Percentiles rank a stretch among this genome's conserved stretches.
These are phyloP conservation scores for Truncatella angustata DNA, from an alignment of 2,329 filamentous ascomycete species.

Conservation along the genomic window DNA sequence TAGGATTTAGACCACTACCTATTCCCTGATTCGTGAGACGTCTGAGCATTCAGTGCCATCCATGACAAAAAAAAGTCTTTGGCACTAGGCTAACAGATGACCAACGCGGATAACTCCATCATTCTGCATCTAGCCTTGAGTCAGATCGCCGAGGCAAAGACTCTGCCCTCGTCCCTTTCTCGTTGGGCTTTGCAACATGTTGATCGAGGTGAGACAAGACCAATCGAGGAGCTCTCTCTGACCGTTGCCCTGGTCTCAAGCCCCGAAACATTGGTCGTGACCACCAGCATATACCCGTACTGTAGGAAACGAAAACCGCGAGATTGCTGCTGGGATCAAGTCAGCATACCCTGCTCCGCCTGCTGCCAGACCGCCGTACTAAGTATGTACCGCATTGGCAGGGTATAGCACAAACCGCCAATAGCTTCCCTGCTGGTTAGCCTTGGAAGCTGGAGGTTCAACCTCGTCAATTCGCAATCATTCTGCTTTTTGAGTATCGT, in stretches of 20 bases:
- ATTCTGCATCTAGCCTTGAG: not conserved
- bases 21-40: too few species aligned
- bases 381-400: too few species aligned
- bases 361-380: not conserved
- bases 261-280: too few species aligned
- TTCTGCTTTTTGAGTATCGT: not conserved
- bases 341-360: too few species aligned
- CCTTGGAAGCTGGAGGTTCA: slow-evolving; percentile 11
- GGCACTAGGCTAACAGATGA: not conserved
- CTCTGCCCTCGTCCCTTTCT: not conserved
- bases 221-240: not conserved
- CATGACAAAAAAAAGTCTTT: not conserved
- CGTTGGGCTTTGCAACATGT: not conserved
- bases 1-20: too few species aligned
- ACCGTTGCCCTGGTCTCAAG: too few species aligned
- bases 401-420: not conserved
- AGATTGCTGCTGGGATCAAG: not conserved
- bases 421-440: slow-evolving; percentile 2
- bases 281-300: not conserved
- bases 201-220: not conserved
- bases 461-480: slow-evolving; percentile 14
- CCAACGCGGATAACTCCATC: slow-evolving; percentile 2
- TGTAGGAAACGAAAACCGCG: not conserved
- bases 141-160: not conserved
- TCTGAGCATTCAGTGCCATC: too few species aligned